A percentile compares a stretch with the other conserved stretches of the same genome.
Conservation (phyloP, 805 yeast genomes). For the Nakazawaea ernobii region DNA sequence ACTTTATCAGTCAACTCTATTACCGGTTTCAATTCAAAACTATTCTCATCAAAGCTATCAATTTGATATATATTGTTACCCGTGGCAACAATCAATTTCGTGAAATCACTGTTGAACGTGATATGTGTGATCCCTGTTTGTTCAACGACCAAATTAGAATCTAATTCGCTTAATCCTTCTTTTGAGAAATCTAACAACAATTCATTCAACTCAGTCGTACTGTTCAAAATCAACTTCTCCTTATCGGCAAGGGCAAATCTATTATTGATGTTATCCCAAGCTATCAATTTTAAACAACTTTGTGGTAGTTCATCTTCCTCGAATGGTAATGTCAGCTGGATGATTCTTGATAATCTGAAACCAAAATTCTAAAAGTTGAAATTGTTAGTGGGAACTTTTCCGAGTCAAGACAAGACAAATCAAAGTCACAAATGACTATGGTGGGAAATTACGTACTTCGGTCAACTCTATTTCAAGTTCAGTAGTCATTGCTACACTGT, state of each 20-base stretch:
- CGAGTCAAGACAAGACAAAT: too few species aligned
- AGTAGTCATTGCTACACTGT: not conserved
- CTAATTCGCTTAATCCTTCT: constrained; percentile 15
- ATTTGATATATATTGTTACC: constrained; percentile 17
- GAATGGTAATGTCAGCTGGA: constrained; percentile 1
- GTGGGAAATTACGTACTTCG: not conserved
- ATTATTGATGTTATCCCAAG: constrained; percentile 26
- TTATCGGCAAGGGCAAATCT: constrained; percentile 35
- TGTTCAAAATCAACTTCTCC: constrained; percentile 28
- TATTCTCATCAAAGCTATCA: constrained; percentile 12
- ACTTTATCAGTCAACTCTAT: constrained; percentile 11
- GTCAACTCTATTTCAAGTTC: not conserved
- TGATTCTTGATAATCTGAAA: constrained; percentile 3
- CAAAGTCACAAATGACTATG: not conserved
- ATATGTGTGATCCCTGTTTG: constrained; percentile 20
- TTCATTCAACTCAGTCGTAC: constrained; percentile 26
- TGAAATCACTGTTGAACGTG: constrained; percentile 25
- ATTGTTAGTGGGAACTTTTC: not conserved
- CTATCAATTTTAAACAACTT: constrained; percentile 24
- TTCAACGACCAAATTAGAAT: not conserved
- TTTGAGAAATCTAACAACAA: constrained; percentile 17
- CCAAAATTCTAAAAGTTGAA: constrained; percentile 4
- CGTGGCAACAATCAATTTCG: constrained; percentile 23
- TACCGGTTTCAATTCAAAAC: not conserved
- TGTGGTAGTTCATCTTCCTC: constrained; percentile 11